A percentile compares a stretch with the other conserved stretches of the same genome.
These are phyloP conservation scores for Fonsecaea pedrosoi DNA, from an alignment of 2,329 filamentous ascomycete species.

Conservation along the genomic window DNA sequence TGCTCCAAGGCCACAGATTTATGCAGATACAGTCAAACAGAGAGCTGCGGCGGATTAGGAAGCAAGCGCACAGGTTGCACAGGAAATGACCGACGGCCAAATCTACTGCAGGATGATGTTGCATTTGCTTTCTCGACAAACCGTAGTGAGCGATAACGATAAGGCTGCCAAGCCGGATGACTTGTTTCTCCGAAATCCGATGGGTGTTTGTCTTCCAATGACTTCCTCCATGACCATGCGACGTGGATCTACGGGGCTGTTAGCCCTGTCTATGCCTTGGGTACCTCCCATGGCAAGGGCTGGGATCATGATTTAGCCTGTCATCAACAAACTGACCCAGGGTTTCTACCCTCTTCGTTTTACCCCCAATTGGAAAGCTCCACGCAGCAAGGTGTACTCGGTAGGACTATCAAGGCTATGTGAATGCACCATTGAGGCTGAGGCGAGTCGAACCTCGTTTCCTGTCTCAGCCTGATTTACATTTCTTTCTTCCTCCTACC, in stretches of 20 bases:
- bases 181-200: slow-evolving; percentile 10
- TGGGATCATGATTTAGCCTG: too few species aligned
- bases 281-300: not conserved
- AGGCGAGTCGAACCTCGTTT: not conserved
- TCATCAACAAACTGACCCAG: too few species aligned
- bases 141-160: slow-evolving; percentile 19
- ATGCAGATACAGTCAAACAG: slow-evolving; percentile 6
- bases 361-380: not conserved
- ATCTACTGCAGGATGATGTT: slow-evolving; percentile 15
- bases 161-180: slow-evolving; percentile 20
- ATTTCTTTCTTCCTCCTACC: not conserved
- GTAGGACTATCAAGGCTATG: not conserved
- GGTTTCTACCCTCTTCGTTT: not conserved
- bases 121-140: slow-evolving; percentile 11
- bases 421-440: not conserved
- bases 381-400: not conserved
- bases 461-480: not conserved
- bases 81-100: slow-evolving; percentile 7
- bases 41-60: slow-evolving; percentile 24
- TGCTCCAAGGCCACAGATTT: not conserved
- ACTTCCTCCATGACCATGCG: not conserved
- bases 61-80: slow-evolving; percentile 15
- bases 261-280: not conserved
- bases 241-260: not conserved
- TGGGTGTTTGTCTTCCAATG: not conserved